These are phyloP conservation scores for Penicillium griseofulvum DNA, from an alignment of 2,329 filamentous ascomycete genomes.

Conservation along the genomic window DNA sequence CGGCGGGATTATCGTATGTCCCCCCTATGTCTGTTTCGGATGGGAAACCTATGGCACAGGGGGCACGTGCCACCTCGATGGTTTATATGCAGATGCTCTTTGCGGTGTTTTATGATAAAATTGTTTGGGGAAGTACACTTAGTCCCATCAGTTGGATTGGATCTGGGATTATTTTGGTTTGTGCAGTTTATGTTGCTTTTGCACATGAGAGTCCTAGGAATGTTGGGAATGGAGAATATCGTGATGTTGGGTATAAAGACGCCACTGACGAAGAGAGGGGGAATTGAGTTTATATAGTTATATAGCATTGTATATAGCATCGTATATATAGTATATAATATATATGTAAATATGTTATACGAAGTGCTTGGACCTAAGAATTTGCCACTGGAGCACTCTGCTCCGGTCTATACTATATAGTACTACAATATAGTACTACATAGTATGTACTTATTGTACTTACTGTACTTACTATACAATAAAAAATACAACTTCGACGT, in stretches of 20 bases:
- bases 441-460: too few relatives aligned
- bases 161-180: slow-evolving; percentile 62
- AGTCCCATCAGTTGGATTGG: slow-evolving; percentile 59
- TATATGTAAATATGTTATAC: too few relatives aligned
- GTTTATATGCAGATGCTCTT: slow-evolving; percentile 70
- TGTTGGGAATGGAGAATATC: neutral
- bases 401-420: too few relatives aligned
- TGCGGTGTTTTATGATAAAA: slow-evolving; percentile 62
- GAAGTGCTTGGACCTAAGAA: neutral
- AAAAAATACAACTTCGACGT: neutral
- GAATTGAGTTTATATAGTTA: slow-evolving; percentile 17
- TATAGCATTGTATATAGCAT: too few relatives aligned
- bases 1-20: slow-evolving; percentile 70
- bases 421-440: too few relatives aligned
- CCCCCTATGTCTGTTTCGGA: slow-evolving; percentile 47
- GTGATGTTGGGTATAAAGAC: slow-evolving; percentile 7
- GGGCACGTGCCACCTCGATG: slow-evolving; percentile 62
- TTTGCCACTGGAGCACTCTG: slow-evolving; percentile 18
- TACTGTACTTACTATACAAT: too few relatives aligned
- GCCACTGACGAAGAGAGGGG: slow-evolving; percentile 2
- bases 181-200: slow-evolving; percentile 63
- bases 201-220: slow-evolving; percentile 23
- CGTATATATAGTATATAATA: neutral
- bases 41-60: slow-evolving; percentile 14
- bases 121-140: slow-evolving; percentile 62